These are phyloP conservation scores for Nigrospora sphaerica DNA, from an alignment of 2,329 filamentous ascomycete species.

Conservation along the genomic window DNA sequence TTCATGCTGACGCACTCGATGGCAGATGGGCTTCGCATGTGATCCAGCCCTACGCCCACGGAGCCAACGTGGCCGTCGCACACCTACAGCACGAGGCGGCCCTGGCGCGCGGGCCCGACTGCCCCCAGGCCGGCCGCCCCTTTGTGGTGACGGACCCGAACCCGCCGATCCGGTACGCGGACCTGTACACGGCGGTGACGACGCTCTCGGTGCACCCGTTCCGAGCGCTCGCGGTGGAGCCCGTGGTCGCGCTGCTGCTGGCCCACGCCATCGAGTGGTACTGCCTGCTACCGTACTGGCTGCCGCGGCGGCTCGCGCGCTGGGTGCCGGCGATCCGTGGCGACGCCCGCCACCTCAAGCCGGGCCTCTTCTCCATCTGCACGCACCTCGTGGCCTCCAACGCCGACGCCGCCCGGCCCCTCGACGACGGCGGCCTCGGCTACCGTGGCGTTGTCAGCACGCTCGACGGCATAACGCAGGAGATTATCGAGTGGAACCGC, in stretches of 20 bases:
- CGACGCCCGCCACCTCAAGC: slow-evolving; percentile 28
- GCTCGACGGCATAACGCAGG: slow-evolving; percentile 29
- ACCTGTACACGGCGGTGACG: slow-evolving; percentile 26
- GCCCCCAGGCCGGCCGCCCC: slow-evolving; percentile 25
- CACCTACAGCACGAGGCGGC: slow-evolving; percentile 33
- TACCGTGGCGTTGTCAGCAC: slow-evolving; percentile 30
- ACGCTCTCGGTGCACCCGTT: slow-evolving; percentile 28
- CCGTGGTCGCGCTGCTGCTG: slow-evolving; percentile 26
- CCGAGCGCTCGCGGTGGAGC: slow-evolving; percentile 20
- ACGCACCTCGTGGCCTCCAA: slow-evolving; percentile 30
- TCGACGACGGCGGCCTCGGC: slow-evolving; percentile 28
- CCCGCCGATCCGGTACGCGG: slow-evolving; percentile 28
- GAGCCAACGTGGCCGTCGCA: slow-evolving; percentile 31
- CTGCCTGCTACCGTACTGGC: slow-evolving; percentile 18
- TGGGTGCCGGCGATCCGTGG: slow-evolving; percentile 24
- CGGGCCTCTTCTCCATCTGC: slow-evolving; percentile 31
- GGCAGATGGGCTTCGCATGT: slow-evolving; percentile 29
- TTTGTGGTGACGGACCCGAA: slow-evolving; percentile 35
- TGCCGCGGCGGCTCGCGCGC: slow-evolving; percentile 15
- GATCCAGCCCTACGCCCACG: slow-evolving; percentile 32
- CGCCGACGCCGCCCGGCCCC: slow-evolving; percentile 19
- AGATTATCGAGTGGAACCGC: slow-evolving; percentile 33
- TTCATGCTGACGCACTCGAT: not conserved
- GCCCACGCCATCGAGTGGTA: slow-evolving; percentile 29
- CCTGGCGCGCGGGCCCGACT: slow-evolving; percentile 12